Evolutionary conservation across 1,284 basidiomycete genomes (phyloP), one percentile per base, ranked within the genome.

Genomic region (Ganoderma lucidum): DNA sequence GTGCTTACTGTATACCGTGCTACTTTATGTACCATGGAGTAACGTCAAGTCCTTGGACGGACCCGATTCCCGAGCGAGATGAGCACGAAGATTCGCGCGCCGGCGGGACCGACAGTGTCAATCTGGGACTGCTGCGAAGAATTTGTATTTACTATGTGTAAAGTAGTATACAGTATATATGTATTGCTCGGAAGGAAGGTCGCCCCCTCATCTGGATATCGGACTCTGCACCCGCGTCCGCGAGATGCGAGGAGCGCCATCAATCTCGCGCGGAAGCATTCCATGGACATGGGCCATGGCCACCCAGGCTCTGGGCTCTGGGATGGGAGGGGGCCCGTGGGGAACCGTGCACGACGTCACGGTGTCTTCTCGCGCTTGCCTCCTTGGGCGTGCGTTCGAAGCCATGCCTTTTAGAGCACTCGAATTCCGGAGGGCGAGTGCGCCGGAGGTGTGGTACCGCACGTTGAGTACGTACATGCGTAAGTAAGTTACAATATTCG

Each of bases 261-360:
- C 53, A 56, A 56, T 56, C 53, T 56, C 51, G 51, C 45, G 45
- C 48, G 48, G 48, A 28, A 51, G 48, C 48, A 19, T 45, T 45
- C 44, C 35, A 35, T 35, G 8, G 35, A 35, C 35, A 35, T 35
- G 8, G 35, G 8, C 35, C 8, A 35, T 35, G 44, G 6, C 15
- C 9, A 45, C n/a, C 9, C 44, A 12, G n/a, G 44, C 44, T 45
- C 39, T 23, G 39, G 39, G 39, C 39, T 41, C 39, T 41, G 6
- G 6, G 0, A 23, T 23, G 23, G 39, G 39, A 41, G 39, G 39
- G 39, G 39, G 12, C 39, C 2, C 39, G 39, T 41, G 39, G 39
- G 39, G 9, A 23, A 23, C 23, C 23, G 23, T 23, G 23, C 39
- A 41, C 39, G 42, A 35, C 35, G 35, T 5, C 35, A 15, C 3